Conservation (phyloP, 345 rosid species). For the Euphorbia pulcherrima region DNA sequence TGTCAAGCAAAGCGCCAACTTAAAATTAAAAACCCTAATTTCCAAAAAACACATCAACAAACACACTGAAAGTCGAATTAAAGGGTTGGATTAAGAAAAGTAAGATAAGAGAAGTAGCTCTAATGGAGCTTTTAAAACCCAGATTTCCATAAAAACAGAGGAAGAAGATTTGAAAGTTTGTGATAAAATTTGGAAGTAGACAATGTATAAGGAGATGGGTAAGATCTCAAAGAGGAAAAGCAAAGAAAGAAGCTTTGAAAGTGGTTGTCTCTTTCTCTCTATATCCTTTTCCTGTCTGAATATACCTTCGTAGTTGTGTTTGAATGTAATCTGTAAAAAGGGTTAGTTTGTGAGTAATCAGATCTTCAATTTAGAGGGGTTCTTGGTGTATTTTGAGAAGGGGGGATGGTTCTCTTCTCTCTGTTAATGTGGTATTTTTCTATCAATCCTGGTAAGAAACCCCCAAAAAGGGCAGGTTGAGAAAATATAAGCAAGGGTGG, state of each 20-base stretch:
- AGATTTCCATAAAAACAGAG: too few relatives aligned
- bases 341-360: slow-evolving; percentile 1
- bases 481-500: not conserved
- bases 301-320: slow-evolving; percentile 14
- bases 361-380: slow-evolving; percentile 19
- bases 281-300: too few relatives aligned
- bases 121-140: not conserved
- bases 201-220: slow-evolving; percentile 19
- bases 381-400: not conserved
- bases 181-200: slow-evolving; percentile 14
- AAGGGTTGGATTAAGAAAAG: slow-evolving; percentile 1
- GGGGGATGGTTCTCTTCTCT: not conserved
- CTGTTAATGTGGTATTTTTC: slow-evolving; percentile 10
- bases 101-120: not conserved
- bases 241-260: slow-evolving; percentile 3
- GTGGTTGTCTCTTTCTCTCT: slow-evolving; percentile 15
- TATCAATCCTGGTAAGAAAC: not conserved
- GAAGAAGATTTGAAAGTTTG: slow-evolving; percentile 19
- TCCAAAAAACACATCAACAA: slow-evolving; percentile 7
- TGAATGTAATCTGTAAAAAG: not conserved
- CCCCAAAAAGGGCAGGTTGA: slow-evolving; percentile 24
- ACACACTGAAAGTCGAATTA: not conserved
- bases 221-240: slow-evolving; percentile 16
- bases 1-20: slow-evolving; percentile 25
- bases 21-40: slow-evolving; percentile 19